These are phyloP conservation scores for Rusavskia elegans DNA, from an alignment of 495 filamentous ascomycete species.

Conservation along the genomic window DNA sequence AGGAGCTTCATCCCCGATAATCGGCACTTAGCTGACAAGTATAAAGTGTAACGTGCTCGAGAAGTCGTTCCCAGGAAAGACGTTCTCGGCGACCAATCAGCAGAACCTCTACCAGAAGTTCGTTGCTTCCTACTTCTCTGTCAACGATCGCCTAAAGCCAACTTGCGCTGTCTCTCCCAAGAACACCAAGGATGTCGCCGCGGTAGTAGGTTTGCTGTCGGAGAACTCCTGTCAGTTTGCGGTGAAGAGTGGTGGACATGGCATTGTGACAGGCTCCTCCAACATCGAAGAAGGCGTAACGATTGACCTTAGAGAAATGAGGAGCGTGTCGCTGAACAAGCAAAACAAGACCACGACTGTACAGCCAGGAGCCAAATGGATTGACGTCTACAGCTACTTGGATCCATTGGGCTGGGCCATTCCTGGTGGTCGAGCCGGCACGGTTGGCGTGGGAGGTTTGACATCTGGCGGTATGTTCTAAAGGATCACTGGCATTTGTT, in stretches of 20 bases:
- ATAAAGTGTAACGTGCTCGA: no score
- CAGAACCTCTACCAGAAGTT: neutral
- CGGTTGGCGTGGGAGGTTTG: slow-evolving; percentile 25
- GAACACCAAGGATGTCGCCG: slow-evolving; percentile 1
- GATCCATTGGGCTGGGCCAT: slow-evolving; percentile 25
- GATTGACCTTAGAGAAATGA: slow-evolving; percentile 17
- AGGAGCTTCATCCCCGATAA: no score
- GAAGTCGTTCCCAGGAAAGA: neutral
- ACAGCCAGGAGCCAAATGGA: slow-evolving; percentile 5
- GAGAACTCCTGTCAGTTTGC: slow-evolving; percentile 14
- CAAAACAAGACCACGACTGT: slow-evolving; percentile 3
- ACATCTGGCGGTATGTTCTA: slow-evolving; percentile 19
- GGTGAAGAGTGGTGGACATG: slow-evolving; percentile 19
- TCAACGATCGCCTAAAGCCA: neutral
- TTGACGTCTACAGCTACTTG: slow-evolving; percentile 14
- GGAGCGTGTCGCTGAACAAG: neutral
- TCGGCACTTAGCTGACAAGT: no score
- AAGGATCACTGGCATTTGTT: no score
- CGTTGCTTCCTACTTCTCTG: neutral
- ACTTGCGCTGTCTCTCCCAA: neutral
- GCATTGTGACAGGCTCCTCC: slow-evolving; percentile 9
- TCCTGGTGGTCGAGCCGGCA: slow-evolving; percentile 23
- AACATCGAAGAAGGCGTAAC: slow-evolving; percentile 20
- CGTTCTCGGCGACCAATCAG: neutral
- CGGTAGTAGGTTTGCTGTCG: neutral